These are phyloP conservation scores for Phaeophleospora eucalypticola DNA, from an alignment of 2,329 filamentous ascomycete genomes.

Conservation along the genomic window DNA sequence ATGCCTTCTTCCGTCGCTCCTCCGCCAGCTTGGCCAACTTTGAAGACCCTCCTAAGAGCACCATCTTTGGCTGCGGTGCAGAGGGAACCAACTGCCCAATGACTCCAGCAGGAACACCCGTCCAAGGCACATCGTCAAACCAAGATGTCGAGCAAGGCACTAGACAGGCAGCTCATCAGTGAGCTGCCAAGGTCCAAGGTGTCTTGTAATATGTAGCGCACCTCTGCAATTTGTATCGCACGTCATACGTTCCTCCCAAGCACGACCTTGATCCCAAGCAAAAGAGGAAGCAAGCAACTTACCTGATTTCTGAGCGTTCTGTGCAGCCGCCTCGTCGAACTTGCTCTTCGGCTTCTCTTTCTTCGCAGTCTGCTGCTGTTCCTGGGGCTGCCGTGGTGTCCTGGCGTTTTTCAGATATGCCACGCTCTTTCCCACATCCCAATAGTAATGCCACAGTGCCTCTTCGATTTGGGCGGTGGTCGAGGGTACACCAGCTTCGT, in stretches of 20 bases:
- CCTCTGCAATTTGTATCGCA: not conserved
- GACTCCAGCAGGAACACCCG: constrained; percentile 64
- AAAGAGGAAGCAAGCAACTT: constrained; percentile 32
- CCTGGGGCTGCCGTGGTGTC: constrained; percentile 23
- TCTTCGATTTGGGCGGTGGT: constrained; percentile 76
- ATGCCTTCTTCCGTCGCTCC: constrained; percentile 76
- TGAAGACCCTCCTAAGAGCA: constrained; percentile 78
- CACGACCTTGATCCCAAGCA: not conserved
- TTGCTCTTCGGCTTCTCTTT: constrained; percentile 40
- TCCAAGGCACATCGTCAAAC: constrained; percentile 84
- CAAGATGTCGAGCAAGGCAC: constrained; percentile 39
- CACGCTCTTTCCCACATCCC: constrained; percentile 81
- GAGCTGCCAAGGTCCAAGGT: not conserved
- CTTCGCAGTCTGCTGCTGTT: constrained; percentile 26
- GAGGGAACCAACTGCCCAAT: constrained; percentile 58
- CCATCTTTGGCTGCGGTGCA: constrained; percentile 57
- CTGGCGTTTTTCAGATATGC: constrained; percentile 62
- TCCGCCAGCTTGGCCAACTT: constrained; percentile 89
- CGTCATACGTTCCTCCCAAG: not conserved
- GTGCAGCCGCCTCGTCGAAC: constrained; percentile 46
- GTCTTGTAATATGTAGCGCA: constrained; percentile 2
- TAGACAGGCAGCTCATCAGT: not conserved
- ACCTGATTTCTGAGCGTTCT: constrained; percentile 44
- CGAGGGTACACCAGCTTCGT: constrained; percentile 41
- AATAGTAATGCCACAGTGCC: constrained; percentile 92